A percentile compares a stretch with the other conserved stretches of the same genome.
These are phyloP conservation scores for Nasturtium officinale DNA, from an alignment of 345 rosid genomes.

Conservation along the genomic window DNA sequence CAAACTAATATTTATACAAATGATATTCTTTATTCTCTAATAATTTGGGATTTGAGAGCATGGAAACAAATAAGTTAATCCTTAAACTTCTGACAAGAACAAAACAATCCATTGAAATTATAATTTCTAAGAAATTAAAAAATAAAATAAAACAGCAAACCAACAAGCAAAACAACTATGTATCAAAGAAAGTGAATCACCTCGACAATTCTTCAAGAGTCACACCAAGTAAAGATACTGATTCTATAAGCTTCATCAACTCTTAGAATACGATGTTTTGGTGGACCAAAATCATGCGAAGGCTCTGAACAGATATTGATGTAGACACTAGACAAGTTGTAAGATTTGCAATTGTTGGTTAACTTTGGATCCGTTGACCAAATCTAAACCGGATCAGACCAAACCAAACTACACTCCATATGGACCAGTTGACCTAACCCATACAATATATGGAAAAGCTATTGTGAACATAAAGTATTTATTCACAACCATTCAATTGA, in stretches of 20 bases:
- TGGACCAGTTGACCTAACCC: neutral
- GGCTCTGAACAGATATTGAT: conserved; percentile 19
- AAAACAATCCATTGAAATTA: neutral
- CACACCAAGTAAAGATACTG: neutral
- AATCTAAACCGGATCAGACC: neutral
- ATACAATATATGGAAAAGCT: neutral
- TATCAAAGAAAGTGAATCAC: neutral
- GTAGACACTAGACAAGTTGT: neutral
- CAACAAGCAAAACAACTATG: neutral
- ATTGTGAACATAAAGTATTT: neutral
- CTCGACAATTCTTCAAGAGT: neutral
- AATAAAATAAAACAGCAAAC: neutral
- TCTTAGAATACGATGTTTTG: neutral
- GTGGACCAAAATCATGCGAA: conserved; percentile 22
- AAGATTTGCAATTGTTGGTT: neutral
- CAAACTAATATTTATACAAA: neutral
- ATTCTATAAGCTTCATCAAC: conserved; percentile 1
- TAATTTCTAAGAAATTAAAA: neutral
- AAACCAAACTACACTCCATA: neutral
- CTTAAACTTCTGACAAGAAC: neutral
- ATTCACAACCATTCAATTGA: neutral
- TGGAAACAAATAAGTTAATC: neutral
- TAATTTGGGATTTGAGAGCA: neutral
- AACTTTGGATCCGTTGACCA: neutral
- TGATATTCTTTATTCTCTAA: neutral